A percentile compares a stretch with the other conserved stretches of the same genome.
Evolutionary conservation across 2,329 filamentous ascomycete species (phyloP).

Genomic region (Penicillium griseofulvum): DNA sequence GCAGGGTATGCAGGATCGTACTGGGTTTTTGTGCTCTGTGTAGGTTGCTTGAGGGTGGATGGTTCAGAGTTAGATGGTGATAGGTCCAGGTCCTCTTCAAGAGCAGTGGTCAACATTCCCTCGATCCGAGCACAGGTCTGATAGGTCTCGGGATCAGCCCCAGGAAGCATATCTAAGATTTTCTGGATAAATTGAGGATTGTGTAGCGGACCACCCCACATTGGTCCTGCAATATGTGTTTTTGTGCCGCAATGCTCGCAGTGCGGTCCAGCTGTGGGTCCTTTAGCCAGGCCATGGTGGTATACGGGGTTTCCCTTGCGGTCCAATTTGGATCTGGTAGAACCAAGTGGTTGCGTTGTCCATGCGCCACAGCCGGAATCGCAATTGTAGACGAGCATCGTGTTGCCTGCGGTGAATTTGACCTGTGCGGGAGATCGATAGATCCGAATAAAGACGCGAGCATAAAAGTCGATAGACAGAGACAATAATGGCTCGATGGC

Average conservation of each 20-base stretch:
- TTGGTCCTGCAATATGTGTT: slow-evolving; percentile 85
- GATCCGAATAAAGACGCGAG: slow-evolving; percentile 81
- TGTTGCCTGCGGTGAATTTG: slow-evolving; percentile 86
- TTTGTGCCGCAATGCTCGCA: slow-evolving; percentile 84
- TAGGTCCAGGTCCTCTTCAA: slow-evolving; percentile 64
- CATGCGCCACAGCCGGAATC: slow-evolving; percentile 89
- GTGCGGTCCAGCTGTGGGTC: slow-evolving; percentile 61
- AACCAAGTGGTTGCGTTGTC: slow-evolving; percentile 75
- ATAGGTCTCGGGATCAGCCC: slow-evolving; percentile 67
- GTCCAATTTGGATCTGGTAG: slow-evolving; percentile 63
- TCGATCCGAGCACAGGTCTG: slow-evolving; percentile 77
- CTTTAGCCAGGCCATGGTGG: slow-evolving; percentile 74
- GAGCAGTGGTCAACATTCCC: slow-evolving; percentile 85
- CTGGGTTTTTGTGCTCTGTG: slow-evolving; percentile 1
- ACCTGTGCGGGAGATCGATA: slow-evolving; percentile 77
- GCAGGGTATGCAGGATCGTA: slow-evolving; percentile 19
- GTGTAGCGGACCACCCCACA: slow-evolving; percentile 91
- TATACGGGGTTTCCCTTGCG: slow-evolving; percentile 71
- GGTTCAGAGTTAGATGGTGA: slow-evolving; percentile 13
- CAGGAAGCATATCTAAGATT: slow-evolving; percentile 70
- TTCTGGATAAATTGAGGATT: slow-evolving; percentile 76
- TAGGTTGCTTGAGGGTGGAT: not conserved
- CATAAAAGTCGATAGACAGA: slow-evolving; percentile 94
- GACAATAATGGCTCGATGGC: slow-evolving; percentile 88
- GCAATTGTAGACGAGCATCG: slow-evolving; percentile 90